Conservation (phyloP, 805 yeast species). For the Lipomyces anomalus region DNA sequence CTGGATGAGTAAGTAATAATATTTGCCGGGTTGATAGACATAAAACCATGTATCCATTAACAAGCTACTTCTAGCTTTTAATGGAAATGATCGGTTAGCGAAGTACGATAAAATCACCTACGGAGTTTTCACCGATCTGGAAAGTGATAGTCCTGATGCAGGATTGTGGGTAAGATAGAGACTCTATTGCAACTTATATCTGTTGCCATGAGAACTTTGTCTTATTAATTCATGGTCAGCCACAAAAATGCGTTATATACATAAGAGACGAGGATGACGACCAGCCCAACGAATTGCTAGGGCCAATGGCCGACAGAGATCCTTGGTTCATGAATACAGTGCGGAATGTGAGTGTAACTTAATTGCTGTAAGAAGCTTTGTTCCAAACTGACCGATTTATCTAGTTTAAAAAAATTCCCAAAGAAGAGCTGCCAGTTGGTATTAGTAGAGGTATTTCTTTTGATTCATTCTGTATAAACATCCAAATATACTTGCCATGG, state of each 20-base stretch:
- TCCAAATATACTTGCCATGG: constrained; percentile 51
- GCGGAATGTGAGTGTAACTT: constrained; percentile 7
- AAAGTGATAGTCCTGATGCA: constrained; percentile 19
- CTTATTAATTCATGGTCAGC: background rate
- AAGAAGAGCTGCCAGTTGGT: constrained; percentile 45
- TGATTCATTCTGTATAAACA: constrained; percentile 54
- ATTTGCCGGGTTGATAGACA: no score
- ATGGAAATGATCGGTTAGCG: constrained; percentile 10
- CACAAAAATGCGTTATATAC: constrained; percentile 7
- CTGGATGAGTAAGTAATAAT: constrained; percentile 28
- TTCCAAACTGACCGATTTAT: background rate
- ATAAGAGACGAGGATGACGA: constrained; percentile 13
- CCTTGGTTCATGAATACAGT: constrained; percentile 22
- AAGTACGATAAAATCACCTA: constrained; percentile 34
- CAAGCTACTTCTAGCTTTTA: no score
- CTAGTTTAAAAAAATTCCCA: constrained; percentile 28
- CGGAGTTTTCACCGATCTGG: constrained; percentile 25
- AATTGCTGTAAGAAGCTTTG: background rate
- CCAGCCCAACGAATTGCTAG: constrained; percentile 8
- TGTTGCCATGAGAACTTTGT: background rate
- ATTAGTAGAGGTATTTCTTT: constrained; percentile 49
- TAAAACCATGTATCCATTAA: no score
- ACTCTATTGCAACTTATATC: no score
- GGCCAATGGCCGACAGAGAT: constrained; percentile 9
- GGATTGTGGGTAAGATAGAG: constrained; percentile 26